phyloP scores from a whole-genome alignment of 2,329 filamentous ascomycete genomes.

The Diaporthe destruens region DNA sequence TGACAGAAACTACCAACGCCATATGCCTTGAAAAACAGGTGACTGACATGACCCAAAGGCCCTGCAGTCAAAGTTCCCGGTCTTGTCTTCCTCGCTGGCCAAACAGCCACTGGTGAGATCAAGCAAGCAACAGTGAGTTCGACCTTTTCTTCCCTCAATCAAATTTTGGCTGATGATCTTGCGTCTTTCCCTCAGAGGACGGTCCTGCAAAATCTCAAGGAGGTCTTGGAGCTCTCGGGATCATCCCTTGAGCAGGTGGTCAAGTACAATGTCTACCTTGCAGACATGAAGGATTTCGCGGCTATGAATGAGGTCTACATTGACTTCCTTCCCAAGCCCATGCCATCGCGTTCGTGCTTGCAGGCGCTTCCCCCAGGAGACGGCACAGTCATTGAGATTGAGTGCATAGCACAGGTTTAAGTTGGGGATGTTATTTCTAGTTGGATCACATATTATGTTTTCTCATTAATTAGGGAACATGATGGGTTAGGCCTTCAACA shows the following conservation, averaged over 20 bases:
- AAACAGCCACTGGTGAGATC: conserved; percentile 63
- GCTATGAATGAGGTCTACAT: conserved; percentile 53
- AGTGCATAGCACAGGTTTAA: conserved; percentile 57
- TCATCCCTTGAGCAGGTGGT: conserved; percentile 48
- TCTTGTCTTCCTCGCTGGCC: conserved; percentile 60
- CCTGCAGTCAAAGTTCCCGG: conserved; percentile 59
- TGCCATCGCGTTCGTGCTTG: conserved; percentile 57
- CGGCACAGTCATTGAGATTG: conserved; percentile 58
- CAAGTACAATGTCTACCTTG: conserved; percentile 49
- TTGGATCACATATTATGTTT: background rate
- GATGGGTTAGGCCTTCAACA: background rate
- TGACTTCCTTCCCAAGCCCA: conserved; percentile 55
- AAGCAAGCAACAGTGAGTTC: conserved; percentile 58
- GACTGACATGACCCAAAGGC: conserved; percentile 45
- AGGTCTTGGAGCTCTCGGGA: conserved; percentile 48
- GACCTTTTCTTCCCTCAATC: background rate
- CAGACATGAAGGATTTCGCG: conserved; percentile 48
- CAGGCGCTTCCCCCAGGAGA: conserved; percentile 55
- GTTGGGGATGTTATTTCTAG: background rate
- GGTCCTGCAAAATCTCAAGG: conserved; percentile 48
- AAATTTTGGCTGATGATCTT: background rate
- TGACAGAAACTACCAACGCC: background rate
- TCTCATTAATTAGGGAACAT: background rate
- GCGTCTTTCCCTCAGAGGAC: conserved; percentile 19
- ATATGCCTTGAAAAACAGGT: background rate